These are phyloP conservation scores for Mycocentrospora acerina DNA, from an alignment of 2,329 filamentous ascomycete species.

Conservation along the genomic window DNA sequence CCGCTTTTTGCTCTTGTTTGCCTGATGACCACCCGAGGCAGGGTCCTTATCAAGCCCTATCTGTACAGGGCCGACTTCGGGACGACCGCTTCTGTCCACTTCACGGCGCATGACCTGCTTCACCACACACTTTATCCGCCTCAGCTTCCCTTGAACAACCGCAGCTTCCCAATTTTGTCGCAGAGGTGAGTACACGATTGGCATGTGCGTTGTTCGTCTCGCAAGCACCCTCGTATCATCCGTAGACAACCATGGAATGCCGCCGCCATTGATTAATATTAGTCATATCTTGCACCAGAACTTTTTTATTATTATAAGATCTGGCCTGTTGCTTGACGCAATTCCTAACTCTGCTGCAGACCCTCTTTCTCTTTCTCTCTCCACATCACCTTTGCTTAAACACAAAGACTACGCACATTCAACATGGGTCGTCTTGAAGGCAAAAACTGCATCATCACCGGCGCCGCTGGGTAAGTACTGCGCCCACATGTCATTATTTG, in stretches of 20 bases:
- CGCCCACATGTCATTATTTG: no score
- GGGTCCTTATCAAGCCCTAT: slow-evolving; percentile 35
- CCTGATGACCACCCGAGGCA: slow-evolving; percentile 12
- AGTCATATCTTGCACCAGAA: slow-evolving; percentile 26
- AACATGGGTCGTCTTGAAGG: slow-evolving; percentile 58
- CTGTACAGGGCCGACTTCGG: slow-evolving; percentile 35
- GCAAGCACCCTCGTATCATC: no score
- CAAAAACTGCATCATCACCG: slow-evolving; percentile 77
- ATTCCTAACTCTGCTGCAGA: slow-evolving; percentile 14
- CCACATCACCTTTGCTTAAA: slow-evolving; percentile 3
- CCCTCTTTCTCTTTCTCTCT: no score
- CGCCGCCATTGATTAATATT: slow-evolving; percentile 25
- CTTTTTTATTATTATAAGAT: slow-evolving; percentile 23
- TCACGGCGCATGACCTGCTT: slow-evolving; percentile 1
- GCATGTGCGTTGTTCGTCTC: no score
- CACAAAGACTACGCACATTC: slow-evolving; percentile 21
- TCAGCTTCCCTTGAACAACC: slow-evolving; percentile 1
- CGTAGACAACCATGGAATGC: slow-evolving; percentile 8
- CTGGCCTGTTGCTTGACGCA: slow-evolving; percentile 10
- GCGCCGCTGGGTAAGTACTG: slow-evolving; percentile 73
- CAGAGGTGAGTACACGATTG: slow-evolving; percentile 4
- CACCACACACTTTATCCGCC: slow-evolving; percentile 5
- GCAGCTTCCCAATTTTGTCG: slow-evolving; percentile 5
- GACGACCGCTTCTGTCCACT: slow-evolving; percentile 19
- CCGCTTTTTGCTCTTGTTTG: slow-evolving; percentile 10